Evolutionary conservation across 129 eudicot genomes (phyloP).

Genomic region (Kitagawia praeruptora): DNA sequence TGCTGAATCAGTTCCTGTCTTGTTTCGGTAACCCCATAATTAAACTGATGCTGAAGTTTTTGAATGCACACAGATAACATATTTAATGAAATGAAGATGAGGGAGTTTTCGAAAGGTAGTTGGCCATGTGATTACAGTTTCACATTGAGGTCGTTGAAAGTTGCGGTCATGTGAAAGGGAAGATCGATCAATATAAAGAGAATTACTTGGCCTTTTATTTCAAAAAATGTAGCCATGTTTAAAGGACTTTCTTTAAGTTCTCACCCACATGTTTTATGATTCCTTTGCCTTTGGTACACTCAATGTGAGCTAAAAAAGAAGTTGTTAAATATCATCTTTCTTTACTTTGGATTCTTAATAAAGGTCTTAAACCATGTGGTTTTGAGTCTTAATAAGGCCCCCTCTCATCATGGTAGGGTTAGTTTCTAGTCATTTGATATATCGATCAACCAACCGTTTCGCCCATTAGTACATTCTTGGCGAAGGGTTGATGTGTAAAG

Average conservation of each 20-base stretch:
- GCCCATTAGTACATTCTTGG: too few species aligned
- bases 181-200: slow-evolving; percentile 8
- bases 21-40: not conserved
- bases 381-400: slow-evolving; percentile 29
- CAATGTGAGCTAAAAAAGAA: slow-evolving; percentile 27
- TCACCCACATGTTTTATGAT: slow-evolving; percentile 32
- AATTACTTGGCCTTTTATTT: not conserved
- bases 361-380: slow-evolving; percentile 48
- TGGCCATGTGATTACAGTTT: slow-evolving; percentile 19
- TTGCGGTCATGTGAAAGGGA: slow-evolving; percentile 32
- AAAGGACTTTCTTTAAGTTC: slow-evolving; percentile 20
- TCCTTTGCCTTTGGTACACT: slow-evolving; percentile 38
- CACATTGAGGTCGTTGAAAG: slow-evolving; percentile 15
- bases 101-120: not conserved
- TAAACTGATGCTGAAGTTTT: not conserved
- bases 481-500: too few species aligned
- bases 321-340: slow-evolving; percentile 17
- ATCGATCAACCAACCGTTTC: not conserved
- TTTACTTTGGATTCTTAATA: slow-evolving; percentile 47
- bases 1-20: not conserved
- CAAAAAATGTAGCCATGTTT: slow-evolving; percentile 5
- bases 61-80: not conserved
- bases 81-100: not conserved
- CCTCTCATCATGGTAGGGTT: slow-evolving; percentile 11
- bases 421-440: not conserved